Base-by-base conservation (phyloP, 495 filamentous ascomycete genomes). In the Aspergillus steynii region DNA sequence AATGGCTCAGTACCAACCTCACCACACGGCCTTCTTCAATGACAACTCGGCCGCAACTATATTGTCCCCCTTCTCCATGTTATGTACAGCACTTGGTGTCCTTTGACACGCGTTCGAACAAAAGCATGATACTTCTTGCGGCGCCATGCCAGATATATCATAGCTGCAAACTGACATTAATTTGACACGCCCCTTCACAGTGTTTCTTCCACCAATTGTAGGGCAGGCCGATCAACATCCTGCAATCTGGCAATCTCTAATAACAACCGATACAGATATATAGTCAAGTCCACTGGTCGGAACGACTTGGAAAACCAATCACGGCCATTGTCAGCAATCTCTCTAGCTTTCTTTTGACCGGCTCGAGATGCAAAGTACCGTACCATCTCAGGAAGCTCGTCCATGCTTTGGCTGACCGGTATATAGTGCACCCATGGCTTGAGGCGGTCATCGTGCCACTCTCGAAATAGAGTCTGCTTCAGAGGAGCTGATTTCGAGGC, bases 381-480 rank as follows among this genome's bases (percentile, higher is more conserved):
- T 15, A 77, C 65, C 55, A 79, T 58, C 58, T 80, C 81, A 0
- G 76, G 78, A 10, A 85, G 61, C 67, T 83, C 81, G 31, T 74
- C 64, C 71, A 83, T 72, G 29, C 67, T 66, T 55, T 75, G 68
- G 46, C 73, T 81, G 50, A 81, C 68, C 0, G 79, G 80, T 32
- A 85, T 72, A 55, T 79, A 86, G 61, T 85, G 83, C 14, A 82
- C 68, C 83, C 84, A 86, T 0, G 83, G 80, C 14, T 78, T 48
- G 25, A 86, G 71, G 5, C 83, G 73, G 9, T 82, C 80, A 55
- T 84, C 81, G 60, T 85, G 84, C 84, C 83, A 86, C 67, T 87
- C 84, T n/a, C 74, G 68, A 14, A 84, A 71, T 4, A 83, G 51
- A 0, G 76, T 83, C 57, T 79, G 72, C 59, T 83, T 85, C 26